A percentile compares a stretch with the other conserved stretches of the same genome.
Evolutionary conservation across 768 basidiomycete genomes (phyloP).

Genomic region (Dioszegia aurantiaca): DNA sequence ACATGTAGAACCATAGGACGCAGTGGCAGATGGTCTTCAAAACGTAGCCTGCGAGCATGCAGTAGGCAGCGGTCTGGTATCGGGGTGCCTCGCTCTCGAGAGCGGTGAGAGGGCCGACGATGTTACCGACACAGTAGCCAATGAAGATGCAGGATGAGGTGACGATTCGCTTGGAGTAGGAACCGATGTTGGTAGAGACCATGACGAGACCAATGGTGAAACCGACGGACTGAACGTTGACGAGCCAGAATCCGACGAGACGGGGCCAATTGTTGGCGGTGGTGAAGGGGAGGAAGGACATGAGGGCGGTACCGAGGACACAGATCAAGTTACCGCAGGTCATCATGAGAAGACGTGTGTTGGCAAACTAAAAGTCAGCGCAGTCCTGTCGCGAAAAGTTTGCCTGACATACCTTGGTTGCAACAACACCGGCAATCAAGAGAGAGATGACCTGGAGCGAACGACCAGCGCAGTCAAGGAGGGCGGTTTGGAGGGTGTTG

Average conservation of each 20-base stretch:
- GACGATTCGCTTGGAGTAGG: constrained; percentile 47
- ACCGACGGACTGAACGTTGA: constrained; percentile 45
- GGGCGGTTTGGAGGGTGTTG: constrained; percentile 47
- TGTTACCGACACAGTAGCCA: constrained; percentile 49
- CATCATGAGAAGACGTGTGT: constrained; percentile 47
- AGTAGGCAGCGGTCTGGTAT: constrained; percentile 46
- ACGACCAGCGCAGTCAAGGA: constrained; percentile 51
- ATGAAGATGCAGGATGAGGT: constrained; percentile 47
- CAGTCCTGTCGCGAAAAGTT: too few species aligned
- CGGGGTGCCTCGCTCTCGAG: constrained; percentile 41
- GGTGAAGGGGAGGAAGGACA: constrained; percentile 50
- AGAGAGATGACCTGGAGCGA: constrained; percentile 52
- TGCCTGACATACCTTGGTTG: constrained; percentile 33
- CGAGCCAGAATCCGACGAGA: constrained; percentile 49
- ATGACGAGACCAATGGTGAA: constrained; percentile 53
- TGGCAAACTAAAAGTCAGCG: constrained; percentile 25
- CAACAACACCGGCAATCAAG: constrained; percentile 50
- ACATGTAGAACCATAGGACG: constrained; percentile 32
- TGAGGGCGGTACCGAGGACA: constrained; percentile 47
- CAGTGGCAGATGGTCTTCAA: constrained; percentile 30
- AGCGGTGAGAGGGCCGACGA: constrained; percentile 40
- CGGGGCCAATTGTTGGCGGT: constrained; percentile 44
- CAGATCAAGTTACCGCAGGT: constrained; percentile 48
- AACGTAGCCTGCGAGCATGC: constrained; percentile 46
- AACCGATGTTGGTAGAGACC: constrained; percentile 49